Conservation (phyloP, 2,329 filamentous ascomycete species). For the Aspergillus flavus region DNA sequence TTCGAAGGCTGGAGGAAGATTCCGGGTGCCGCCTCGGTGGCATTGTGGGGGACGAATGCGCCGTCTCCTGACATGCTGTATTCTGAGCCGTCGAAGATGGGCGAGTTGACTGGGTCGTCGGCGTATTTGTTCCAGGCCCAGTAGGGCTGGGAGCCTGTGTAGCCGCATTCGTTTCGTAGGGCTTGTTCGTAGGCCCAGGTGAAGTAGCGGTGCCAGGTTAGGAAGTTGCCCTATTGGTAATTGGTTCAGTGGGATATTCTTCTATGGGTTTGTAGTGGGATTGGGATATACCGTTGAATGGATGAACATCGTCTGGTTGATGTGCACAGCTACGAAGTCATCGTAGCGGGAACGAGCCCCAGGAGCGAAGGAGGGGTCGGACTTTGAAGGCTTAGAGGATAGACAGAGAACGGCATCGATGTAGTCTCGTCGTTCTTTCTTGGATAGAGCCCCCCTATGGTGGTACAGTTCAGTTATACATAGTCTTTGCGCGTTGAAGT, state of each 20-base stretch:
- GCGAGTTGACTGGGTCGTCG: constrained; percentile 31
- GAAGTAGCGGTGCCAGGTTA: constrained; percentile 51
- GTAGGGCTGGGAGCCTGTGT: constrained; percentile 47
- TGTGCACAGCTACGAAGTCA: constrained; percentile 54
- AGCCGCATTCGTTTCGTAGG: constrained; percentile 48
- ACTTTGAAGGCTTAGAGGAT: background rate
- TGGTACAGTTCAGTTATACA: background rate
- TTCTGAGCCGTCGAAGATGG: constrained; percentile 40
- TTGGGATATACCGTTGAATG: constrained; percentile 38
- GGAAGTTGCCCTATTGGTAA: constrained; percentile 31
- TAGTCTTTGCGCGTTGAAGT: background rate
- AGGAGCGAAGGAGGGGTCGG: constrained; percentile 34
- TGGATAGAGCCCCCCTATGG: constrained; percentile 8
- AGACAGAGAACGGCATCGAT: constrained; percentile 52
- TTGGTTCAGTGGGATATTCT: background rate
- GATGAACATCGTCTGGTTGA: constrained; percentile 51
- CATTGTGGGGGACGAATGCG: constrained; percentile 28
- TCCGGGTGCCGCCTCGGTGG: constrained; percentile 34
- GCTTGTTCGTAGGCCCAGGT: constrained; percentile 47
- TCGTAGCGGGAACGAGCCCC: constrained; percentile 54
- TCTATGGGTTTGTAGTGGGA: background rate
- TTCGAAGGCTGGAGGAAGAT: constrained; percentile 50
- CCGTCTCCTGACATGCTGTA: constrained; percentile 47
- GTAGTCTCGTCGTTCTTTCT: constrained; percentile 34
- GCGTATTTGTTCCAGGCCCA: constrained; percentile 43